Base-by-base conservation (phyloP, 2,329 filamentous ascomycete genomes). In the Waltergamsia citrina region DNA sequence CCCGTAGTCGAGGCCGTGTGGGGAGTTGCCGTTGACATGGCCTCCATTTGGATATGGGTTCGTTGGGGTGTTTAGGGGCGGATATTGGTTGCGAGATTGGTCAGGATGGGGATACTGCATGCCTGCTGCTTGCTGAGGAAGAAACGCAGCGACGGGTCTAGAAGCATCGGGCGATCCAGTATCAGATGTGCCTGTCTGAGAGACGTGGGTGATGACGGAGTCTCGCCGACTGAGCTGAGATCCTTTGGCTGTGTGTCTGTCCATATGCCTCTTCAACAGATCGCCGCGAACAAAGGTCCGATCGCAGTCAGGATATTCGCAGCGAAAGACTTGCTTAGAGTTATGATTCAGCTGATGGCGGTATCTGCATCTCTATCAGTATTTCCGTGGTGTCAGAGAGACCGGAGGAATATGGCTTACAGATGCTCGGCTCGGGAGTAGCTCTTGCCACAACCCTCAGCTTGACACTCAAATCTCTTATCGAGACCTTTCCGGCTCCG, bases 351-450 rank as follows among this genome's bases (percentile, higher is more conserved):
- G 63, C 61, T 96, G 88, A 60, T 96, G 90, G 29, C 92, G 78
- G 62, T 95, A 78, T 29, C 75, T 80, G 40, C 15, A 26, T 20
- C 11, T 33, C 15, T 23, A 40, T 61, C 39, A 57, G 50, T 36
- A 34, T 25, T 8, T n/a, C 14, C 6, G n/a, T 4, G 12, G 38
- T 43, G 27, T 20, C 12, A 17, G 26, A 12, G 22, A 4, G 16
- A 14, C 11, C 22, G 21, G 16, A 21, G 21, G 25, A 20, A 8
- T 29, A 24, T 7, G 23, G 38, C 70, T 69, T 74, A 95, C 64
- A 98, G 67, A 65, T 98, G 92, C 60, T 96, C 92, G 7, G 92
- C 90, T 53, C 92, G 76, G 18, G 90, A 95, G 56, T 98, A 98
- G 53, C 82, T 93, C 67, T 95, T 98, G 26, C 86, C 88, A 50